Conservation (phyloP, 2,329 filamentous ascomycete genomes). For the Alternaria triticimaculans region DNA sequence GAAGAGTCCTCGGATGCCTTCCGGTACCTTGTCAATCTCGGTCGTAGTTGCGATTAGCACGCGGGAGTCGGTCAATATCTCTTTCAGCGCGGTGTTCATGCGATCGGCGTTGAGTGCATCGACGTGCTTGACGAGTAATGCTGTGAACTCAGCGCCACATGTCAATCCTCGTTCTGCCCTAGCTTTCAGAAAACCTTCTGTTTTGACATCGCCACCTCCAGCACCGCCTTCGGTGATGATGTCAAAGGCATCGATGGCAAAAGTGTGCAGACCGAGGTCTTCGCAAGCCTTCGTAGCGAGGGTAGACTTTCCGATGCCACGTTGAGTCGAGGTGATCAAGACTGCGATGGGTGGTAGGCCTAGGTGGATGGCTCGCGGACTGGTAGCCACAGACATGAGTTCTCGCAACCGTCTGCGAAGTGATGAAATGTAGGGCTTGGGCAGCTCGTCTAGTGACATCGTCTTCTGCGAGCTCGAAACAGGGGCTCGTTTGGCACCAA, state of each 20-base stretch:
- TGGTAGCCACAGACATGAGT: conserved; percentile 86
- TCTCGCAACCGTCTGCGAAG: conserved; percentile 74
- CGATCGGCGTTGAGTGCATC: conserved; percentile 91
- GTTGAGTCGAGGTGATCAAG: conserved; percentile 87
- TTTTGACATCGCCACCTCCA: conserved; percentile 90
- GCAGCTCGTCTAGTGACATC: conserved; percentile 53
- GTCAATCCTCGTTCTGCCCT: conserved; percentile 87
- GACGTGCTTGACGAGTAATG: conserved; percentile 85
- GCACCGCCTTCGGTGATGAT: conserved; percentile 90
- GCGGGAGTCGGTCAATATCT: conserved; percentile 78
- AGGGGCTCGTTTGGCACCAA: conserved; percentile 75
- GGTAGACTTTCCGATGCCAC: conserved; percentile 90
- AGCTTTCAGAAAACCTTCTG: conserved; percentile 86
- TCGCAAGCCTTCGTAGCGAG: conserved; percentile 78
- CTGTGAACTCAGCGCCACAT: conserved; percentile 83
- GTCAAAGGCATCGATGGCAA: conserved; percentile 89
- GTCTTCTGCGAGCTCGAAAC: conserved; percentile 64
- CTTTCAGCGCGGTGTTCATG: conserved; percentile 83
- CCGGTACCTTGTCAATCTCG: conserved; percentile 91
- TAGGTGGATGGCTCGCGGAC: conserved; percentile 82
- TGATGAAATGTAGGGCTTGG: conserved; percentile 53
- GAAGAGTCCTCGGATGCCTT: conserved; percentile 87
- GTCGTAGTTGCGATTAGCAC: conserved; percentile 94
- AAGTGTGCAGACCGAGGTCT: conserved; percentile 89
- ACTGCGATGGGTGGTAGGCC: conserved; percentile 88